Base-by-base conservation (phyloP, 2,329 filamentous ascomycete genomes). In the Cryphonectria radicalis region DNA sequence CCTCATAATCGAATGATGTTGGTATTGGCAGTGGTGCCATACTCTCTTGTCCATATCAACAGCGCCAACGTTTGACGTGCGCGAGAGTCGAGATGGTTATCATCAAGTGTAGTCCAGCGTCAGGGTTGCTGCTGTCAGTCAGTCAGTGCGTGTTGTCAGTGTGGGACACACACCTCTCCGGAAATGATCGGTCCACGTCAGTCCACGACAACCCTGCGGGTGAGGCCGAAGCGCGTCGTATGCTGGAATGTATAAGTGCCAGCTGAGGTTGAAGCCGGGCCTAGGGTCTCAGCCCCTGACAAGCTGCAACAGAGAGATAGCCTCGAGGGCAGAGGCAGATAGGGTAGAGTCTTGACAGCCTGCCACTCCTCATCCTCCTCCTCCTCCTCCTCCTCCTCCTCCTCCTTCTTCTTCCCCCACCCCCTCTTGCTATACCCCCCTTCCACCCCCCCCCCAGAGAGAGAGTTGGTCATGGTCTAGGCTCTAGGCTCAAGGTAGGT, bases 201-300 rank as follows among this genome's bases (percentile, higher is more conserved):
- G 66, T 32, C 17, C 57, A 63, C 37, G 40, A 57, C 19, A 50
- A n/a, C 55, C 53, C 57, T 62, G 55, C 3, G n/a, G n/a, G 28
- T 53, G n/a, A n/a, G 46, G 66, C 6, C 25, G 55, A 46, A 13
- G 25, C 19, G 57, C 66, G 55, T 55, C 68, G 42, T 35, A 25
- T 62, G 53, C 40, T 11, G 50, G 55, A 59, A 43, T 53, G 71
- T 37, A 46, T 59, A 67, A 72, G 71, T 71, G 68, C 63, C 71
- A 73, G 68, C 68, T 71, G 71, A 72, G 55, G 65, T 55, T 67
- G 65, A 68, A 70, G 68, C 64, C 60, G 65, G 65, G 63, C 53
- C 65, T 70, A 46, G 43, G 60, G 62, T 55, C 50, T 64, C 59
- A 28, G 57, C 46, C 57, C 66, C 60, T 64, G 67, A 42, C 67